Evolutionary conservation across 1,139 yeast genomes (phyloP).

Genomic region (Magnusiomyces suaveolens): DNA sequence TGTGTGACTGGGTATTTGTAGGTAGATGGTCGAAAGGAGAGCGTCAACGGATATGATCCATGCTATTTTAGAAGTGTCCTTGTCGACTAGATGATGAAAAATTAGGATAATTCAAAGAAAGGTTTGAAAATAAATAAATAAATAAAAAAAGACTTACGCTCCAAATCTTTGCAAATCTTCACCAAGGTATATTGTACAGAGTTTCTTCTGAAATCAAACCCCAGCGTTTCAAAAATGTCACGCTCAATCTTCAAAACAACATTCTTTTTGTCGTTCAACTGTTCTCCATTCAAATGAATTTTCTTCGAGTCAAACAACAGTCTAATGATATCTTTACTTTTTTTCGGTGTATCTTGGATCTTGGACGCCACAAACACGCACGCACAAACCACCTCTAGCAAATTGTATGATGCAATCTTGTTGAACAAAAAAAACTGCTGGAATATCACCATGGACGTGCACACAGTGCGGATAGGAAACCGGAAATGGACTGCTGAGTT

Average conservation of each 20-base stretch:
- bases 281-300: neutral
- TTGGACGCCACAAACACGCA: slow-evolving; percentile 74
- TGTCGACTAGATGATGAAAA: neutral
- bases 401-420: slow-evolving; percentile 3
- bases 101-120: slow-evolving; percentile 16
- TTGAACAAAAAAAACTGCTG: slow-evolving; percentile 24
- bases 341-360: slow-evolving; percentile 82
- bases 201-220: slow-evolving; percentile 59
- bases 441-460: slow-evolving; percentile 27
- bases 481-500: slow-evolving; percentile 14
- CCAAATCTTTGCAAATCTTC: slow-evolving; percentile 52
- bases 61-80: slow-evolving; percentile 36
- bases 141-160: slow-evolving; percentile 24
- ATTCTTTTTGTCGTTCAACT: slow-evolving; percentile 6
- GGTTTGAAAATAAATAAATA: neutral
- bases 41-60: slow-evolving; percentile 75
- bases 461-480: slow-evolving; percentile 29
- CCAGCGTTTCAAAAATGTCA: slow-evolving; percentile 61
- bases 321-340: slow-evolving; percentile 47
- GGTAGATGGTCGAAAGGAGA: slow-evolving; percentile 58
- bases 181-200: slow-evolving; percentile 62
- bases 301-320: slow-evolving; percentile 9
- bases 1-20: slow-evolving; percentile 71
- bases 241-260: slow-evolving; percentile 40
- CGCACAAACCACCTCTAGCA: slow-evolving; percentile 5